These are phyloP conservation scores for Aspergillus awamori DNA, from an alignment of 2,329 filamentous ascomycete species.

Conservation along the genomic window DNA sequence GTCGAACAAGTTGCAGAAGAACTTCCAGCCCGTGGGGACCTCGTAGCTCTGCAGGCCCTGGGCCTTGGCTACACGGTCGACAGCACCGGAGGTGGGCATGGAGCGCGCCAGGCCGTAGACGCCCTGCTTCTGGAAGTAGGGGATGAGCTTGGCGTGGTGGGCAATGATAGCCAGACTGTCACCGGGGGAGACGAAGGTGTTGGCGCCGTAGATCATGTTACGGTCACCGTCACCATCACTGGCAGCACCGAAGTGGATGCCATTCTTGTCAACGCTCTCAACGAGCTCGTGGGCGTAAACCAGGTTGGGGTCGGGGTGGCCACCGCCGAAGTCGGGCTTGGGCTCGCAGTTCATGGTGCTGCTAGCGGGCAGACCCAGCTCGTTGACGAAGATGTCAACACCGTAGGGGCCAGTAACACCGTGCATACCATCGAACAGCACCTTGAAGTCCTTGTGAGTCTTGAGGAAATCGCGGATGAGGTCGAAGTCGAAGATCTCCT, in stretches of 20 bases:
- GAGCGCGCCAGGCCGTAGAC: conserved; percentile 93
- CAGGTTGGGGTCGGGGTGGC: conserved; percentile 96
- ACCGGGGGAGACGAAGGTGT: conserved; percentile 93
- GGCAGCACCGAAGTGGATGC: conserved; percentile 93
- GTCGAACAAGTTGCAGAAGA: conserved; percentile 96
- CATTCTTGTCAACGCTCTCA: conserved; percentile 85
- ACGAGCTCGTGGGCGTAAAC: conserved; percentile 96
- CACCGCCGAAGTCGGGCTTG: conserved; percentile 92
- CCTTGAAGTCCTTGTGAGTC: conserved; percentile 87
- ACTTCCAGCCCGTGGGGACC: conserved; percentile 98
- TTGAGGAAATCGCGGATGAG: conserved; percentile 93
- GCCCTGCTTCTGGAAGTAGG: conserved; percentile 97
- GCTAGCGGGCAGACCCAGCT: conserved; percentile 77
- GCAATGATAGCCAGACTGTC: conserved; percentile 98
- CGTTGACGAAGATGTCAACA: conserved; percentile 89
- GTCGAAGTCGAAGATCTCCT: conserved; percentile 97
- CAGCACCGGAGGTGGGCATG: conserved; percentile 95
- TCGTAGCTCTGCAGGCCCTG: conserved; percentile 92
- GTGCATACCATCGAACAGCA: conserved; percentile 91
- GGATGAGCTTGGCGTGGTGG: conserved; percentile 93
- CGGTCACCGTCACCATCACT: conserved; percentile 97
- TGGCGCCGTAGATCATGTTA: conserved; percentile 99
- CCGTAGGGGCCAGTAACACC: conserved; percentile 97
- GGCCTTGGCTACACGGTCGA: conserved; percentile 93
- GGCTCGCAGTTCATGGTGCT: conserved; percentile 91